phyloP scores from a whole-genome alignment of 495 filamentous ascomycete genomes.

The Collariella sp. region DNA sequence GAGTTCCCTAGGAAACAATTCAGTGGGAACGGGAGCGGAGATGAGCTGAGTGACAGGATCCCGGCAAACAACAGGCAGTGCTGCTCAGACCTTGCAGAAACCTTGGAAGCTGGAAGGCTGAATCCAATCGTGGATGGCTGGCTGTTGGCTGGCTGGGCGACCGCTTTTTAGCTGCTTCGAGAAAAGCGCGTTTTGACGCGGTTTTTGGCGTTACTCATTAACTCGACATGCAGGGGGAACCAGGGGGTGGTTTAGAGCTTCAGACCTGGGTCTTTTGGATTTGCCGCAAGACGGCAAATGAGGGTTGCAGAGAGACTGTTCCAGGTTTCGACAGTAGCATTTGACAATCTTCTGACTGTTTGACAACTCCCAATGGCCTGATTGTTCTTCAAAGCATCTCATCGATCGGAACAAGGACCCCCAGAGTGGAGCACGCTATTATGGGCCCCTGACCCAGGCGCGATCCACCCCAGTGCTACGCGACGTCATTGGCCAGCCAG shows the following conservation, averaged over 20 bases:
- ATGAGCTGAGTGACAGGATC: not conserved
- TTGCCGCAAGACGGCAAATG: not conserved
- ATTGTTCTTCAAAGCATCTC: not conserved
- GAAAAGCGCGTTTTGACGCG: slow-evolving; percentile 18
- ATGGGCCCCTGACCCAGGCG: not conserved
- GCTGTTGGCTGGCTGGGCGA: slow-evolving; percentile 6
- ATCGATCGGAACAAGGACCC: not conserved
- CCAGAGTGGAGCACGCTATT: not conserved
- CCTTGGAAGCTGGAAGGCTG: not conserved
- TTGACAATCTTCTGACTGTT: not conserved
- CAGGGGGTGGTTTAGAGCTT: not conserved
- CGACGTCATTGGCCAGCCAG: slow-evolving; percentile 6
- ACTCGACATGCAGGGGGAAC: slow-evolving; percentile 6
- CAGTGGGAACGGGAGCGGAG: not conserved
- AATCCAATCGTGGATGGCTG: slow-evolving; percentile 6
- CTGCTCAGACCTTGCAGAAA: slow-evolving; percentile 8
- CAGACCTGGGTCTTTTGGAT: not conserved
- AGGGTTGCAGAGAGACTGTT: not conserved
- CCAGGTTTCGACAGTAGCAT: not conserved
- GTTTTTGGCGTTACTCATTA: slow-evolving; percentile 21
- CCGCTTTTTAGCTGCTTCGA: slow-evolving; percentile 6
- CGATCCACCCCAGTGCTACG: slow-evolving; percentile 4
- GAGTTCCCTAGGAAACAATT: not conserved
- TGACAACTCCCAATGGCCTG: not conserved
- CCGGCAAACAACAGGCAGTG: not conserved